Conservation (phyloP, 176 grass and related monocot species). For the Paspalum notatum region DNA sequence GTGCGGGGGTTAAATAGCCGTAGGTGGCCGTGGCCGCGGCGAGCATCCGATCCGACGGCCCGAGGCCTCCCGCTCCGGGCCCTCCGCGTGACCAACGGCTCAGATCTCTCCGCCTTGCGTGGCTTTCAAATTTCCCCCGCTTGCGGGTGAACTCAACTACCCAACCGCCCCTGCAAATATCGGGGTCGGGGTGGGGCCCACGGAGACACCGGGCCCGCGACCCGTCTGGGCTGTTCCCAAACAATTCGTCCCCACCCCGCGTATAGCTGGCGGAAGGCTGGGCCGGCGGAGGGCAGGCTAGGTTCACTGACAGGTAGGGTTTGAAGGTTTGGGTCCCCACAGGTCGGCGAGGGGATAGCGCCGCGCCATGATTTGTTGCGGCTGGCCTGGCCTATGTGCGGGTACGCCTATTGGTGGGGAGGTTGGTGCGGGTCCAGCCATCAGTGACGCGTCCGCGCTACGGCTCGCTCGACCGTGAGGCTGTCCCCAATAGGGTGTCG, state of each 20-base stretch:
- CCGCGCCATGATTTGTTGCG: rapidly evolving
- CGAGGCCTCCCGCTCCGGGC: neutral
- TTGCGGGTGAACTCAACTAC: neutral
- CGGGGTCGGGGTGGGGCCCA: neutral
- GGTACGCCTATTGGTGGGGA: neutral
- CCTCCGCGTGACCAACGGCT: neutral
- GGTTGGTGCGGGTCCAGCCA: too few relatives aligned
- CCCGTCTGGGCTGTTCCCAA: neutral
- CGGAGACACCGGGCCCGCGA: neutral
- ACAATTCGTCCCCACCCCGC: neutral
- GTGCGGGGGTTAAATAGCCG: conserved; percentile 50
- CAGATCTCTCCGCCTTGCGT: conserved; percentile 25
- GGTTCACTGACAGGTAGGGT: neutral
- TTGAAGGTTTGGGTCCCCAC: rapidly evolving
- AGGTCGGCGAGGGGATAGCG: rapidly evolving
- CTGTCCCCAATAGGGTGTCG: too few relatives aligned
- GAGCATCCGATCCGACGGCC: conserved; percentile 46
- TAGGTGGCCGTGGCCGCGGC: neutral
- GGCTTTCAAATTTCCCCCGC: conserved; percentile 41
- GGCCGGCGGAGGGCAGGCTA: rapidly evolving
- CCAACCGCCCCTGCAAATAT: conserved; percentile 38
- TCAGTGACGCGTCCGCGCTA: conserved; percentile 26
- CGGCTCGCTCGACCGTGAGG: conserved; percentile 19
- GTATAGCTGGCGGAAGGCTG: neutral
- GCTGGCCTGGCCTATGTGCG: conserved; percentile 13